Conservation (phyloP, 1,139 yeast genomes). For the Nakaseomyces delphensis region DNA sequence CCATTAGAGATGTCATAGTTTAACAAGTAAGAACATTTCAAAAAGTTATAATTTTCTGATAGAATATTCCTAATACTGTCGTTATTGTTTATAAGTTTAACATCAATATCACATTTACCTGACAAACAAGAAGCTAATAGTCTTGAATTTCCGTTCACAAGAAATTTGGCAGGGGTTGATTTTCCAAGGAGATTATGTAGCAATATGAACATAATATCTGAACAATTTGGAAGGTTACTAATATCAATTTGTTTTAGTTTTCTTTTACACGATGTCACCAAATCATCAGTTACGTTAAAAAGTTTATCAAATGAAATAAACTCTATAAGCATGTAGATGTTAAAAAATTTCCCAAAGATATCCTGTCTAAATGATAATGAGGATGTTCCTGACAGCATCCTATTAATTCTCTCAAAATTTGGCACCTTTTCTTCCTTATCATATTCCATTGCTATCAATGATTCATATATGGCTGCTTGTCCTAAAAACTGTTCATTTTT, state of each 20-base stretch:
- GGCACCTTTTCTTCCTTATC: too few species aligned
- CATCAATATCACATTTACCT: background rate
- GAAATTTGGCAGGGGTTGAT: background rate
- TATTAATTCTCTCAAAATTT: background rate
- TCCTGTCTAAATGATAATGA: background rate
- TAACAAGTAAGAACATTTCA: constrained; percentile 6
- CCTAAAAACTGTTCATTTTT: constrained; percentile 13
- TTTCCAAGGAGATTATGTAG: background rate
- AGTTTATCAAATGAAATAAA: background rate
- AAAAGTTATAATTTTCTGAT: constrained; percentile 1
- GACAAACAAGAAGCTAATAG: background rate
- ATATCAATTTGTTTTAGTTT: background rate
- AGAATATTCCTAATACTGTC: background rate
- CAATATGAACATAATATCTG: background rate
- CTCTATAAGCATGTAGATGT: background rate
- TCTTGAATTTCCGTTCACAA: background rate
- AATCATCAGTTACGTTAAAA: background rate
- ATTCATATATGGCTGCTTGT: constrained; percentile 9
- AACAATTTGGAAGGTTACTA: background rate
- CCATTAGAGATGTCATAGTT: constrained; percentile 9
- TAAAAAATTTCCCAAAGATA: background rate
- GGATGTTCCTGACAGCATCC: background rate
- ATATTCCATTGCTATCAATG: background rate
- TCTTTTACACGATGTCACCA: background rate
- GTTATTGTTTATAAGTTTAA: background rate